phyloP scores from a whole-genome alignment of 768 basidiomycete genomes.

The Kwoniella botswanensis region DNA sequence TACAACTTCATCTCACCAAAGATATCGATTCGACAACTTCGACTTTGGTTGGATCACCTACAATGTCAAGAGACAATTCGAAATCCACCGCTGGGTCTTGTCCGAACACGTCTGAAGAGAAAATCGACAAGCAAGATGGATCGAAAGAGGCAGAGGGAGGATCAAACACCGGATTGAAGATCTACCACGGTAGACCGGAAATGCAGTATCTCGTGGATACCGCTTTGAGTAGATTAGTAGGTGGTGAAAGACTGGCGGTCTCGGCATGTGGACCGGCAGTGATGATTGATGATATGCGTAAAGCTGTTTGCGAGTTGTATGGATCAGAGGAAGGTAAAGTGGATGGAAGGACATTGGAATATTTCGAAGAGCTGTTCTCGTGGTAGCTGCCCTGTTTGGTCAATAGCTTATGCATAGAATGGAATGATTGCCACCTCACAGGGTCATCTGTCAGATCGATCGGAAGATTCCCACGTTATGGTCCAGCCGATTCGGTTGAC shows the following conservation, averaged over 20 bases:
- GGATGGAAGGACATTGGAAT: conserved; percentile 25
- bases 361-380: conserved; percentile 37
- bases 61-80: neutral
- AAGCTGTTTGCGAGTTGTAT: conserved; percentile 22
- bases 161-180: neutral
- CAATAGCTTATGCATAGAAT: neutral
- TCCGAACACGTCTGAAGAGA: neutral
- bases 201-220: conserved; percentile 18
- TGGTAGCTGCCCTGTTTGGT: conserved; percentile 24
- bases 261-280: conserved; percentile 34
- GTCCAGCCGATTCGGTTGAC: neutral
- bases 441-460: too few species aligned
- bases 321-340: conserved; percentile 27
- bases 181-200: conserved; percentile 20
- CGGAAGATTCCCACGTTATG: neutral
- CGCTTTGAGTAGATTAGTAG: conserved; percentile 2
- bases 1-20: conserved; percentile 14
- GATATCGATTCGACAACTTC: neutral
- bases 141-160: neutral
- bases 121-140: neutral
- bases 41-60: neutral
- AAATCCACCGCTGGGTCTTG: neutral
- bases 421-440: too few species aligned
- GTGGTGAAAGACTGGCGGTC: conserved; percentile 30
- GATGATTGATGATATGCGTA: conserved; percentile 38